These are phyloP conservation scores for Rhamnella rubrinervis DNA, from an alignment of 331 rosid species.

Conservation along the genomic window DNA sequence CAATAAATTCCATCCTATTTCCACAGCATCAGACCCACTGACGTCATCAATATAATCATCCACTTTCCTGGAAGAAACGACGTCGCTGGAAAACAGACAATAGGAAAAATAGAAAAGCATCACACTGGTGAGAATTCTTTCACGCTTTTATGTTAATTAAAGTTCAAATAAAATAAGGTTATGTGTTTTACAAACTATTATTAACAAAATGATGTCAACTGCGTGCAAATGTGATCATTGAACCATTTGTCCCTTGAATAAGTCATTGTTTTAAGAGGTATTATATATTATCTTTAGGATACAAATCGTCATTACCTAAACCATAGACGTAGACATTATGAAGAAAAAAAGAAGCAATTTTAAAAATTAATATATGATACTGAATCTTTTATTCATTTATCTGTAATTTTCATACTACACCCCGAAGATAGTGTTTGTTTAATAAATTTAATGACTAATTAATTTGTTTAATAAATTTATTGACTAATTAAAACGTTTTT, in stretches of 20 bases:
- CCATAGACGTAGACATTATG: neutral
- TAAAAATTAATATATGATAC: neutral
- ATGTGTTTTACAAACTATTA: neutral
- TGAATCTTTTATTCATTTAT: neutral
- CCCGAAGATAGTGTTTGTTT: neutral
- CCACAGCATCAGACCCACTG: slow-evolving; percentile 49
- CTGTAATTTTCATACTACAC: too few species aligned
- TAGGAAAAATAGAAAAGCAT: slow-evolving; percentile 9
- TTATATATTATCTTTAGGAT: neutral
- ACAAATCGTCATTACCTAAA: neutral
- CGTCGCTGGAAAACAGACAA: slow-evolving; percentile 37
- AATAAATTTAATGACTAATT: neutral
- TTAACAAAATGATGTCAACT: slow-evolving; percentile 5
- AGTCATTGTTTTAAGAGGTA: neutral
- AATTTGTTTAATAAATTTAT: neutral
- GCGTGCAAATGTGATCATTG: slow-evolving; percentile 7
- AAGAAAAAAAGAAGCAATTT: neutral
- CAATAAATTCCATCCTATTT: slow-evolving; percentile 22
- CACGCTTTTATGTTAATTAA: neutral
- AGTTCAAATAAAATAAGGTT: neutral
- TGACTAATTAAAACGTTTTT: neutral
- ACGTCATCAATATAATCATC: slow-evolving; percentile 43
- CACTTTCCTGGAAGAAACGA: slow-evolving; percentile 44
- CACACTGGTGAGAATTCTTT: neutral
- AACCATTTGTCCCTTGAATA: slow-evolving; percentile 7